Evolutionary conservation across 2,329 filamentous ascomycete species (phyloP), one percentile per base, ranked within the genome.

Genomic region (Ascochyta fabae): DNA sequence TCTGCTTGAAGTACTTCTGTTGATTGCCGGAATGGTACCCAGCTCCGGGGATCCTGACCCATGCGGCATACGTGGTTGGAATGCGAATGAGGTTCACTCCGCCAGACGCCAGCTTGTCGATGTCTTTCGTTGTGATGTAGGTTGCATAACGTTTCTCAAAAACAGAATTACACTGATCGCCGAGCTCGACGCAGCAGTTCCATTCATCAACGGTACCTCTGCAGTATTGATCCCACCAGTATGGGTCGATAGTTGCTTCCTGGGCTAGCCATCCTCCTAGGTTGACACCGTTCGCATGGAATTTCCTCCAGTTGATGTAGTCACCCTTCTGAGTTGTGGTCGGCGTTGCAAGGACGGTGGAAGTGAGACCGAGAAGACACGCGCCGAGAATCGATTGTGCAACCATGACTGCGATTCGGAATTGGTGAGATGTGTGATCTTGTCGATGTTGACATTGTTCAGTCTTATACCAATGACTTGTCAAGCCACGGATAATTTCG

Each of bases 41-140:
- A 6, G 60, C 66, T 3, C 73, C 72, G 7, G 74, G 73, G 8
- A 75, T 65, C 15, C 71, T 64, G 43, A 76, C 54, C 74, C 73
- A 78, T 4, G 72, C 72, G 1, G 74, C 70, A 41, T 76, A 77
- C 6, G 70, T 71, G 1, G 70, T 74, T 1, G 75, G 73, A 19
- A 78, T 76, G 6, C 74, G 65, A 13, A 77, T 65, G 4, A 68
- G 62, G 40, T 72, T 73, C 29, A 77, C 61, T 9, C 69, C 69
- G 3, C 60, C 59, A 13, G 62, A 59, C 10, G 70, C 75, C 13
- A 76, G 58, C 45, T 66, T 65, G 51, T 76, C 74, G 46, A 77
- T 75, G 27, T 67, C 63, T 1, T 57, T 47, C 1, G 64, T 64
- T n/a, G 59, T 73, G 48, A 75, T 59, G 48, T 64, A 75, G 3